Base-by-base conservation (phyloP, 2,329 filamentous ascomycete species). In the Phialemonium atrogriseum region DNA sequence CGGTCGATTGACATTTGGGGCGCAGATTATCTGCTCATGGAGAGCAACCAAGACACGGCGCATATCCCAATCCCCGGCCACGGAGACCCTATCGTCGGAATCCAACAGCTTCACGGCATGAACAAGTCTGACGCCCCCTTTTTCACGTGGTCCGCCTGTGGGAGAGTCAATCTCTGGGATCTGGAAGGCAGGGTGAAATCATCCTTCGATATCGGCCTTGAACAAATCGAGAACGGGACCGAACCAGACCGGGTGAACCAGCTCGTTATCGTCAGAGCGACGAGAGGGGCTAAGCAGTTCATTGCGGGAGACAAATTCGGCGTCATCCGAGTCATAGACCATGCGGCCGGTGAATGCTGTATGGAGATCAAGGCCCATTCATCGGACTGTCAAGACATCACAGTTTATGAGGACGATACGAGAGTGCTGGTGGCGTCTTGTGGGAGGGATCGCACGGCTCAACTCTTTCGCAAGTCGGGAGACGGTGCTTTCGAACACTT, bases 361-460 rank as follows among this genome's bases (percentile, higher is more conserved):
- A 73, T 83, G 35, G 80, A 84, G 41, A 80, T 80, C 24, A 91
- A 93, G 52, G 91, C 88, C 17, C 91, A 98, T 52, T 74, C 82
- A 5, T 79, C 78, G 7, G 86, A 95, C 47, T 83, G 94, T 40
- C 85, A 85, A 23, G 83, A 82, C 45, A 80, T 96, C 43, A 75
- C 80, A 13, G 66, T 93, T 5, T 77, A 77, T 46, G 74, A 84
- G 44, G 67, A 68, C 26, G 65, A 70, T 1, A 64, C 70, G 1
- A 67, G 62, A 27, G 70, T 76, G 21, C 63, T 94, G 27, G 67
- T 96, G 44, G 89, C 84, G 12, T 87, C 80, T 9, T 88, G 82
- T 50, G 84, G 86, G 21, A 73, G 91, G 42, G 91, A 98, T 56
- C 80, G 91, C 30, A 94, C 83, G n/a, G 75, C 89, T 1, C 91